phyloP scores from a whole-genome alignment of 139 green algal genomes.

The Deuterostichococcus epilithicus region DNA sequence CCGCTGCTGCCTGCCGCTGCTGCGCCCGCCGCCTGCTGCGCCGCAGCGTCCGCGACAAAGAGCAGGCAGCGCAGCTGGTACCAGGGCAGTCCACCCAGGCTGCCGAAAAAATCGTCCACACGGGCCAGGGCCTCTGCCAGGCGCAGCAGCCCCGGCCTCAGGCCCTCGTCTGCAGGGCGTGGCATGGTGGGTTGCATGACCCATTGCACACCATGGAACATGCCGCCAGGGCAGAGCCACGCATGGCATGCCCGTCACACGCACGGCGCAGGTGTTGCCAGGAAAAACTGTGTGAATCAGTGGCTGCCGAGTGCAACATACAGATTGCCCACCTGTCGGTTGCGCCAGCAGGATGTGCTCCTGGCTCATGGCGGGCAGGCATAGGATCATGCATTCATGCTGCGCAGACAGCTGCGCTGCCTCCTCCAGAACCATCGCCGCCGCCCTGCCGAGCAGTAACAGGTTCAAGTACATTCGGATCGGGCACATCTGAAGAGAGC shows the following conservation, averaged over 20 bases:
- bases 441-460: background rate
- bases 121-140: slow-evolving; percentile 45
- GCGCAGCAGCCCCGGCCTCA: slow-evolving; percentile 8
- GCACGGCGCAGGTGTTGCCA: background rate
- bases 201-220: background rate
- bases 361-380: slow-evolving; percentile 48
- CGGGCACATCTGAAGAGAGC: too few species aligned
- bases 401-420: slow-evolving; percentile 18
- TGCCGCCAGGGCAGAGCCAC: background rate
- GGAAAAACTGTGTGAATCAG: too few species aligned
- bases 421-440: background rate
- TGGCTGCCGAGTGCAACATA: background rate
- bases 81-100: slow-evolving; percentile 88
- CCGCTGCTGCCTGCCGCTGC: background rate
- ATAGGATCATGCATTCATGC: slow-evolving; percentile 34
- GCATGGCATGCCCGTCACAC: background rate
- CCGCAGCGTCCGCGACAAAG: slow-evolving; percentile 46
- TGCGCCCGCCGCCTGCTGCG: slow-evolving; percentile 2
- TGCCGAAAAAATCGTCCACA: slow-evolving; percentile 90
- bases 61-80: slow-evolving; percentile 87
- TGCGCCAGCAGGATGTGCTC: slow-evolving; percentile 40
- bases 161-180: background rate
- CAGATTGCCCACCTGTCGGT: background rate
- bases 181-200: background rate
- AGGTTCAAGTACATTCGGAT: too few species aligned